Percentiles rank a stretch among this genome's conserved stretches.
These are phyloP conservation scores for Picochlorum sp. DNA, from an alignment of 139 green algal species.

Conservation along the genomic window DNA sequence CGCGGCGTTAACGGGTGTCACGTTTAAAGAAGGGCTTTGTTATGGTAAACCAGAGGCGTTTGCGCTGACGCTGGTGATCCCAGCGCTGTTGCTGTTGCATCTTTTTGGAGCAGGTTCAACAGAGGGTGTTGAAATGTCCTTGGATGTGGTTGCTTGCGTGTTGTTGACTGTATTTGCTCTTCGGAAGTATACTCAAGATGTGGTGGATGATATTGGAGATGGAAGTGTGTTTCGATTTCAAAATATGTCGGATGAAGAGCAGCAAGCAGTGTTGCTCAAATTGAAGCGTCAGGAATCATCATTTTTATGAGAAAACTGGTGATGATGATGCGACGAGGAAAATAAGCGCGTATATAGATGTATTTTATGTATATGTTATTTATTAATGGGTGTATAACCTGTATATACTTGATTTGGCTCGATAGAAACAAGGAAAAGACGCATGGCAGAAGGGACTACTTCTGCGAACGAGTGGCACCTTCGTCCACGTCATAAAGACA, in stretches of 20 bases:
- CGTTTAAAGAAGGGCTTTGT: slow-evolving; percentile 83
- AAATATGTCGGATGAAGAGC: slow-evolving; percentile 9
- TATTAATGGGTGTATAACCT: no score
- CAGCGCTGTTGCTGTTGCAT: slow-evolving; percentile 35
- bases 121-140: slow-evolving; percentile 10
- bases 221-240: slow-evolving; percentile 68
- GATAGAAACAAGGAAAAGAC: background rate
- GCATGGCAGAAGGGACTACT: no score
- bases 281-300: background rate
- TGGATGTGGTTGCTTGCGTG: slow-evolving; percentile 27
- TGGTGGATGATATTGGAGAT: slow-evolving; percentile 94
- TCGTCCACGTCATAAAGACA: slow-evolving; percentile 32
- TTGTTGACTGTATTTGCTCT: slow-evolving; percentile 60
- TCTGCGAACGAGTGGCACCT: no score
- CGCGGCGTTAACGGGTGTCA: slow-evolving; percentile 80
- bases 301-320: no score
- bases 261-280: slow-evolving; percentile 3
- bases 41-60: slow-evolving; percentile 73
- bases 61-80: slow-evolving; percentile 58
- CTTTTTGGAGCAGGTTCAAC: slow-evolving; percentile 12
- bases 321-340: no score
- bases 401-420: background rate
- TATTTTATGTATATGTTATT: no score
- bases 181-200: slow-evolving; percentile 79
- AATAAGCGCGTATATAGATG: no score